Conservation (phyloP, 164 flowering plant genomes). For the Protea cynaroides region DNA sequence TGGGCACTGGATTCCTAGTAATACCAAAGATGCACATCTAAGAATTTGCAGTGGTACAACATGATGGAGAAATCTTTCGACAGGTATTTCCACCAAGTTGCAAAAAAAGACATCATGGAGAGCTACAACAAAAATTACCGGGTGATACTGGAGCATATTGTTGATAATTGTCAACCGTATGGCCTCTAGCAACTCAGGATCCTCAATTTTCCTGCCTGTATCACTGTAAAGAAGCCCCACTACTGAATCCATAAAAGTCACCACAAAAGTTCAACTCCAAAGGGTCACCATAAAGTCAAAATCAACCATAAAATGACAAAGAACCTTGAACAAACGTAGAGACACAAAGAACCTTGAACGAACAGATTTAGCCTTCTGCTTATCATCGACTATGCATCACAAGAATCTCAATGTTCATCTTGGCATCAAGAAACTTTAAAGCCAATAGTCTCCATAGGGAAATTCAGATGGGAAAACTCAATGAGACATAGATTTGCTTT, state of each 20-base stretch:
- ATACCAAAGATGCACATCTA: constrained; percentile 19
- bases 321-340: background rate
- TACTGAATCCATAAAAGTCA: constrained; percentile 8
- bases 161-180: constrained; percentile 93
- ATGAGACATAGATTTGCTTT: no score
- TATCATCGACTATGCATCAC: background rate
- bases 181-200: constrained; percentile 93
- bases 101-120: background rate
- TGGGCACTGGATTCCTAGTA: constrained; percentile 86
- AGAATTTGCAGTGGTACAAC: background rate
- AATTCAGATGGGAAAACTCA: no score
- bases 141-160: constrained; percentile 87
- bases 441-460: background rate
- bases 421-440: background rate
- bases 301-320: background rate
- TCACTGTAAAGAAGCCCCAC: constrained; percentile 40
- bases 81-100: background rate
- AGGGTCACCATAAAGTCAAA: background rate
- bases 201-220: constrained; percentile 90
- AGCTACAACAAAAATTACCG: constrained; percentile 39
- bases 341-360: background rate
- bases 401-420: background rate
- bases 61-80: background rate
- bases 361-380: background rate
- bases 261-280: no score